Evolutionary conservation across 1,284 basidiomycete species (phyloP).

Genomic region (Irpex lacteus): DNA sequence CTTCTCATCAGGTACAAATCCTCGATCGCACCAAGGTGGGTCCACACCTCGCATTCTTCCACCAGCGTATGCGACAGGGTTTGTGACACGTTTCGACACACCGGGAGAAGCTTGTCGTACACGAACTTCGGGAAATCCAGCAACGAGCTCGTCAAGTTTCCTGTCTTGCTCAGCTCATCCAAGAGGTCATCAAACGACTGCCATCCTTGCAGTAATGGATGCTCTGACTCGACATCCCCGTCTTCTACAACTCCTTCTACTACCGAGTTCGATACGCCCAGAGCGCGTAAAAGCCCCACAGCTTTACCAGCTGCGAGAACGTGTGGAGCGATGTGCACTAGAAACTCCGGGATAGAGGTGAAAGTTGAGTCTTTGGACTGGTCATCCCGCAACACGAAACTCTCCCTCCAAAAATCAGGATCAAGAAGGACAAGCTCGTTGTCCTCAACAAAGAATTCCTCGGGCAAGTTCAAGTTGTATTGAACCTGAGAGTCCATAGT

Average conservation of each 20-base stretch:
- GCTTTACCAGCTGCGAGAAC: conserved; percentile 78
- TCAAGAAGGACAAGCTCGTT: conserved; percentile 62
- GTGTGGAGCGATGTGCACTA: conserved; percentile 53
- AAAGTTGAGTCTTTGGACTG: conserved; percentile 29
- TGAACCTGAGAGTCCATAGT: conserved; percentile 7
- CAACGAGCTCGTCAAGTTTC: conserved; percentile 37
- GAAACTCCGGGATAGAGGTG: conserved; percentile 55
- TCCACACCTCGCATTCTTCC: conserved; percentile 69
- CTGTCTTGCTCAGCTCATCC: not conserved
- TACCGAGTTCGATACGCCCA: conserved; percentile 29
- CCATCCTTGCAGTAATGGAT: not conserved
- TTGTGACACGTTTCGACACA: conserved; percentile 54
- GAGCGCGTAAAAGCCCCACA: conserved; percentile 62
- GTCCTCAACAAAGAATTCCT: conserved; percentile 81
- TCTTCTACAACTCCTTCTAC: too few relatives aligned
- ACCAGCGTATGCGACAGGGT: conserved; percentile 58
- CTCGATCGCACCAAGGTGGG: conserved; percentile 71
- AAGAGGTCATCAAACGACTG: not conserved
- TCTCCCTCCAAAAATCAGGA: conserved; percentile 81
- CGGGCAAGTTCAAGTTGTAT: conserved; percentile 41
- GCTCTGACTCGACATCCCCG: conserved; percentile 10
- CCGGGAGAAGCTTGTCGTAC: conserved; percentile 58
- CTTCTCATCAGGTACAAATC: conserved; percentile 71
- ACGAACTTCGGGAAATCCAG: conserved; percentile 62
- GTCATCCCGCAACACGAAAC: conserved; percentile 56